Conservation (phyloP, 192 early-diverging fungal genomes). For the Backusella mclennaniae region DNA sequence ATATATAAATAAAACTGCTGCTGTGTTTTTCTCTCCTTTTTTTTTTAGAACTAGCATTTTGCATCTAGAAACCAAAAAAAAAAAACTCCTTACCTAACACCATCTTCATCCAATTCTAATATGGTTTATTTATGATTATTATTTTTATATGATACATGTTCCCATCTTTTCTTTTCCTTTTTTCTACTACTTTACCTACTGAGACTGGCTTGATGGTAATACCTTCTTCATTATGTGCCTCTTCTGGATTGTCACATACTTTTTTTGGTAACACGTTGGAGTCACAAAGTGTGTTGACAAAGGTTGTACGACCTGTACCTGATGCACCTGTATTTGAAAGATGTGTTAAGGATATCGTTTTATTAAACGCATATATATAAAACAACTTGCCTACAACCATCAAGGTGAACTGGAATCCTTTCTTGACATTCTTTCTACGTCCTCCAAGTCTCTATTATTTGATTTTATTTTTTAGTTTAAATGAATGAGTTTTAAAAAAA, state of each 20-base stretch:
- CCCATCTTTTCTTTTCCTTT: neutral
- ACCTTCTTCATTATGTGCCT: slow-evolving; percentile 80
- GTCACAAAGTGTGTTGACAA: slow-evolving; percentile 98
- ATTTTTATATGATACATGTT: neutral
- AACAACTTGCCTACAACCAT: slow-evolving; percentile 86
- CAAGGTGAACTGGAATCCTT: slow-evolving; percentile 94
- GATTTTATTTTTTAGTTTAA: neutral
- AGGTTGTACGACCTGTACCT: slow-evolving; percentile 96
- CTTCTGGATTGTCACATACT: slow-evolving; percentile 64
- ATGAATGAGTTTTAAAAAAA: no score
- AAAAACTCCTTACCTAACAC: slow-evolving; percentile 61
- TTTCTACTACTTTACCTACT: slow-evolving; percentile 43
- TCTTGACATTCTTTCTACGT: slow-evolving; percentile 92
- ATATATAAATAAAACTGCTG: neutral
- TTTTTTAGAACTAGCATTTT: neutral
- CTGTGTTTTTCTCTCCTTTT: neutral
- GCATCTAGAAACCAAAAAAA: neutral
- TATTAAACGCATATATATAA: neutral
- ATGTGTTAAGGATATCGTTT: neutral
- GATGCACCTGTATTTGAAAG: slow-evolving; percentile 66
- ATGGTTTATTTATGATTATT: neutral
- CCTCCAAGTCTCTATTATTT: slow-evolving; percentile 53
- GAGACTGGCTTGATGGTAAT: slow-evolving; percentile 88
- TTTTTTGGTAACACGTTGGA: slow-evolving; percentile 66
- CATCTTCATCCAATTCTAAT: slow-evolving; percentile 95